phyloP scores from a whole-genome alignment of 2,329 filamentous ascomycete genomes.

The Fusarium floridanum region DNA sequence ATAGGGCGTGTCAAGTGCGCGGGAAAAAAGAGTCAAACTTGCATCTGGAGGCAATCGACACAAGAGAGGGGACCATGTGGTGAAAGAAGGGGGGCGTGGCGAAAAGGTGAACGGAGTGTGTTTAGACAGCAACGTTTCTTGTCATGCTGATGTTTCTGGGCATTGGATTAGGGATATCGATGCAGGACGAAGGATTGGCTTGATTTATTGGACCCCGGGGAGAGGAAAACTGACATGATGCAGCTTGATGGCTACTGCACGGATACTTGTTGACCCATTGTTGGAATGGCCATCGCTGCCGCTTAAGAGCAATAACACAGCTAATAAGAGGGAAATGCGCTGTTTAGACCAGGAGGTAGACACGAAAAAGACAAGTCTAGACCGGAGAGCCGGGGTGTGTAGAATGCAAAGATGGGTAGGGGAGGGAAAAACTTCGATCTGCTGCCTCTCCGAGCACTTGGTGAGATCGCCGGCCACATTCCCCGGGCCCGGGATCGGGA shows the following conservation, averaged over 20 bases:
- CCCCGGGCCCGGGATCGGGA: slow-evolving; percentile 40
- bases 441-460: slow-evolving; percentile 21
- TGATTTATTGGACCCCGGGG: neutral
- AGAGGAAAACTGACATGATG: neutral
- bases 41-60: slow-evolving; percentile 26
- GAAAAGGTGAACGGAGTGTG: slow-evolving; percentile 7
- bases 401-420: neutral
- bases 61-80: slow-evolving; percentile 32
- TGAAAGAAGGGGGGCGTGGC: slow-evolving; percentile 20
- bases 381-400: slow-evolving; percentile 18
- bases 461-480: slow-evolving; percentile 39
- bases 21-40: slow-evolving; percentile 1
- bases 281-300: neutral
- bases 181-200: neutral
- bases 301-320: slow-evolving; percentile 9
- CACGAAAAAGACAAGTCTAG: slow-evolving; percentile 1
- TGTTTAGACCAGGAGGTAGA: neutral
- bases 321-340: neutral
- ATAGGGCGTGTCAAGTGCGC: neutral
- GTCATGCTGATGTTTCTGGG: slow-evolving; percentile 7
- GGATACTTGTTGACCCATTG: neutral
- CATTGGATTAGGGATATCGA: neutral
- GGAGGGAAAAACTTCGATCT: slow-evolving; percentile 24
- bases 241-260: neutral
- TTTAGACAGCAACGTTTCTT: slow-evolving; percentile 11